These are phyloP conservation scores for Ammopiptanthus mongolicus DNA, from an alignment of 306 rosid species.

Conservation along the genomic window DNA sequence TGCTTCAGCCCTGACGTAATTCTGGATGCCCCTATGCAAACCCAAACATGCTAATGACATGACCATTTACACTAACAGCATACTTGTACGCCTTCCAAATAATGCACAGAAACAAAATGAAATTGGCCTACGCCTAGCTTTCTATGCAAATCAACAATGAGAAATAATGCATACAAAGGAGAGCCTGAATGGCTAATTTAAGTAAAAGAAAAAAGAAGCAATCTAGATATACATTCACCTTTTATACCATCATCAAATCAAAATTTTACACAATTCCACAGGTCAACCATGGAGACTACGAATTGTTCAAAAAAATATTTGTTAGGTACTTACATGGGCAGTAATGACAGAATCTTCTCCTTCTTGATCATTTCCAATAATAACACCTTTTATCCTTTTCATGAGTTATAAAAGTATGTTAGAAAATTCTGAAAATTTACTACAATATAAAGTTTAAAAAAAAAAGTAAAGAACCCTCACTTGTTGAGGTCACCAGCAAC, in stretches of 20 bases:
- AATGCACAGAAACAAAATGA: neutral
- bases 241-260: neutral
- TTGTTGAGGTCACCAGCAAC: conserved; percentile 96
- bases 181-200: neutral
- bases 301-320: neutral
- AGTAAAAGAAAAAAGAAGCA: neutral
- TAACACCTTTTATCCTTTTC: conserved; percentile 85
- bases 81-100: neutral
- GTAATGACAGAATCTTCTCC: conserved; percentile 94
- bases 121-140: neutral
- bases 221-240: neutral
- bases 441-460: neutral
- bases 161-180: neutral
- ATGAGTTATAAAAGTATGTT: conserved; percentile 9
- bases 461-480: conserved; percentile 43
- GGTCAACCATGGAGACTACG: neutral
- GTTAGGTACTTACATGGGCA: conserved; percentile 59
- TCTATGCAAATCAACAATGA: neutral
- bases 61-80: neutral
- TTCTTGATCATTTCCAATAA: conserved; percentile 96
- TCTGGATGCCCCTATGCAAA: conserved; percentile 1
- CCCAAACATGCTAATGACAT: neutral
- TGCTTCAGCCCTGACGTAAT: neutral
- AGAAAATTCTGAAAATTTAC: conserved; percentile 11
- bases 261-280: neutral